phyloP scores from a whole-genome alignment of 2,329 filamentous ascomycete species.

The Volutella citrinella region DNA sequence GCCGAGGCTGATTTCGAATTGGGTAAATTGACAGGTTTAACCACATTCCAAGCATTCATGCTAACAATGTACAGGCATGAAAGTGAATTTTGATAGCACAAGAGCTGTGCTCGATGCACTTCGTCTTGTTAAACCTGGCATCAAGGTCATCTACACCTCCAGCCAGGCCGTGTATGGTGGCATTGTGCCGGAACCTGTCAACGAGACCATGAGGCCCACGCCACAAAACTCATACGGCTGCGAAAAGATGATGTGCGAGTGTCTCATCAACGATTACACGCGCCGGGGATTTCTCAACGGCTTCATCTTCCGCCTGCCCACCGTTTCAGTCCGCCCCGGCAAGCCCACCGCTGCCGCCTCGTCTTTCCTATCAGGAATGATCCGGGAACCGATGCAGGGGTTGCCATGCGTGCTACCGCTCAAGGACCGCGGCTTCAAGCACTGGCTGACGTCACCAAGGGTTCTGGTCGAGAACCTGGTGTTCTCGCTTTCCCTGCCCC shows the following conservation, averaged over 20 bases:
- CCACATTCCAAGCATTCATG: constrained; percentile 26
- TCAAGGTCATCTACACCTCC: constrained; percentile 56
- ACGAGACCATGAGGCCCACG: constrained; percentile 42
- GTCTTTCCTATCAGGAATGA: constrained; percentile 57
- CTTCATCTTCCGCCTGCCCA: constrained; percentile 54
- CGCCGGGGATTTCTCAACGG: constrained; percentile 55
- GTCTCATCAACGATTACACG: constrained; percentile 23
- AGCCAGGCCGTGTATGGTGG: constrained; percentile 58
- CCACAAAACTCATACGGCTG: constrained; percentile 58
- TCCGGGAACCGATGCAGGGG: constrained; percentile 51
- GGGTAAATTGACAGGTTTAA: constrained; percentile 31
- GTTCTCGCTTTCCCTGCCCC: constrained; percentile 26
- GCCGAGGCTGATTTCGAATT: constrained; percentile 55
- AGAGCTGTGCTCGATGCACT: constrained; percentile 50
- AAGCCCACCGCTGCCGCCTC: constrained; percentile 56
- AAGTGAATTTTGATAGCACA: constrained; percentile 56
- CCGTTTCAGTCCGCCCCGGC: constrained; percentile 56
- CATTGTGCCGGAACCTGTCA: constrained; percentile 43
- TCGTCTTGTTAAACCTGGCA: constrained; percentile 39
- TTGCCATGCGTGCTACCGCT: constrained; percentile 43
- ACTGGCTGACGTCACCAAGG: constrained; percentile 48
- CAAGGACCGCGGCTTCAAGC: constrained; percentile 39
- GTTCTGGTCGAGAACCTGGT: constrained; percentile 45
- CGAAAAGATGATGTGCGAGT: constrained; percentile 58
- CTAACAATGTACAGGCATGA: constrained; percentile 3